These are phyloP conservation scores for Pythium volutum DNA, from an alignment of 352 stramenopile genomes.

Conservation along the genomic window DNA sequence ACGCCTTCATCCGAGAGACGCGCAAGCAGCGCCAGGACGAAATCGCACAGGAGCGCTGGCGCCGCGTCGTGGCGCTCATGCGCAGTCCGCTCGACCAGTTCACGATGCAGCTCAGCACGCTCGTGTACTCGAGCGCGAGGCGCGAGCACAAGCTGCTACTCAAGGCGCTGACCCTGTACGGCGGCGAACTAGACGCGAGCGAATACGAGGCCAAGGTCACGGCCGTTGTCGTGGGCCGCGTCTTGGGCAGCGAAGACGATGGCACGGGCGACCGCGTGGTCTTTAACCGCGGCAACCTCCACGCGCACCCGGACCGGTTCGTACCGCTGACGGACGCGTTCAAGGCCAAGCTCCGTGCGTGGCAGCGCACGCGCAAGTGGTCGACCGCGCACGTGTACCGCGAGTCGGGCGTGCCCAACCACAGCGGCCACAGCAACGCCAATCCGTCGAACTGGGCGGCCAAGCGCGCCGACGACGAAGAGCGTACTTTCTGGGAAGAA, in stretches of 20 bases:
- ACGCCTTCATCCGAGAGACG: slow-evolving; percentile 39
- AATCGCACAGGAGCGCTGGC: slow-evolving; percentile 38
- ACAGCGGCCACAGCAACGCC: slow-evolving; percentile 38
- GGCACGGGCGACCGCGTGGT: slow-evolving; percentile 26
- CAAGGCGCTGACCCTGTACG: slow-evolving; percentile 38
- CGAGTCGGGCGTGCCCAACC: slow-evolving; percentile 32
- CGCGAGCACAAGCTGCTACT: slow-evolving; percentile 51
- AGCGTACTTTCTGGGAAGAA: slow-evolving; percentile 27
- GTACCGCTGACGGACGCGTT: slow-evolving; percentile 11
- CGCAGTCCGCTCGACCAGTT: slow-evolving; percentile 25
- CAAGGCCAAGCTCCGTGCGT: slow-evolving; percentile 12
- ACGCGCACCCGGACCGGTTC: slow-evolving; percentile 36
- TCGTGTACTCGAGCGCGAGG: slow-evolving; percentile 25
- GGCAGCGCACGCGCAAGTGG: slow-evolving; percentile 14
- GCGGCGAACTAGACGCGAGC: slow-evolving; percentile 19
- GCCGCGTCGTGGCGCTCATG: slow-evolving; percentile 14
- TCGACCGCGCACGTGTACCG: slow-evolving; percentile 44
- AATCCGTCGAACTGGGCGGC: slow-evolving; percentile 37
- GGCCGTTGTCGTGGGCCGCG: slow-evolving; percentile 49
- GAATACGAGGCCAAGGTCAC: slow-evolving; percentile 54
- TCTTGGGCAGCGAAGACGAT: slow-evolving; percentile 4
- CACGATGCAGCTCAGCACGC: slow-evolving; percentile 14
- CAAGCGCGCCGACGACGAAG: slow-evolving; percentile 17
- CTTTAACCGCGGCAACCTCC: slow-evolving; percentile 67
- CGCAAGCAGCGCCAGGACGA: slow-evolving; percentile 39